A percentile compares a stretch with the other conserved stretches of the same genome.
phyloP scores from a whole-genome alignment of 257 asterid species.

The Solanum commersonii region DNA sequence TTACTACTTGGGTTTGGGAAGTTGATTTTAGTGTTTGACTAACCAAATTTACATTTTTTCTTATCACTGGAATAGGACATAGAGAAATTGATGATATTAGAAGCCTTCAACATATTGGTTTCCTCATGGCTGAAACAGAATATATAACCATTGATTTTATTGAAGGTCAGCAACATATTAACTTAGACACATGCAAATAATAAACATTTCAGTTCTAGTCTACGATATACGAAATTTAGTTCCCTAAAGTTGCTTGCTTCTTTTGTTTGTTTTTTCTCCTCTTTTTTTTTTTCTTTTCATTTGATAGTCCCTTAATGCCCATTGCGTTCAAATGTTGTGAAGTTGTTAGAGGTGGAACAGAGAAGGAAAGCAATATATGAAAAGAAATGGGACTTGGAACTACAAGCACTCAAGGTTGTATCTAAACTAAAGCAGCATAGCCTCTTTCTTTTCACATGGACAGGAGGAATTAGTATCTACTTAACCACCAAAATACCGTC shows the following conservation, averaged over 20 bases:
- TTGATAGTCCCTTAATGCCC: neutral
- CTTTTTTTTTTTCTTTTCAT: neutral
- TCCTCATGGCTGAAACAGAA: neutral
- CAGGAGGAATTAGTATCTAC: neutral
- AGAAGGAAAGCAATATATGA: neutral
- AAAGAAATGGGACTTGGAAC: neutral
- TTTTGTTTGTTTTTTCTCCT: neutral
- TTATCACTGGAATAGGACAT: neutral
- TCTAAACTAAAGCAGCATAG: neutral
- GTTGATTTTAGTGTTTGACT: neutral
- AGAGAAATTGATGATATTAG: neutral
- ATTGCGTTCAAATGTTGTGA: neutral
- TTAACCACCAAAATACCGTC: neutral
- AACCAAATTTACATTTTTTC: neutral
- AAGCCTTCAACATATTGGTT: neutral
- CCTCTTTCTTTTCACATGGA: neutral
- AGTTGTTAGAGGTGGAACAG: neutral
- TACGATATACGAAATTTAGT: neutral
- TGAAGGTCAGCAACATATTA: neutral
- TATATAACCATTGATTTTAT: neutral
- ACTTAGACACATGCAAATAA: neutral
- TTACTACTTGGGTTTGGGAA: neutral
- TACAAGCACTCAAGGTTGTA: neutral
- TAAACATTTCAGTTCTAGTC: neutral
- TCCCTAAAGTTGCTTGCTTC: neutral